Base-by-base conservation (phyloP, 176 grass and related monocot genomes). In the Juncus effusus region DNA sequence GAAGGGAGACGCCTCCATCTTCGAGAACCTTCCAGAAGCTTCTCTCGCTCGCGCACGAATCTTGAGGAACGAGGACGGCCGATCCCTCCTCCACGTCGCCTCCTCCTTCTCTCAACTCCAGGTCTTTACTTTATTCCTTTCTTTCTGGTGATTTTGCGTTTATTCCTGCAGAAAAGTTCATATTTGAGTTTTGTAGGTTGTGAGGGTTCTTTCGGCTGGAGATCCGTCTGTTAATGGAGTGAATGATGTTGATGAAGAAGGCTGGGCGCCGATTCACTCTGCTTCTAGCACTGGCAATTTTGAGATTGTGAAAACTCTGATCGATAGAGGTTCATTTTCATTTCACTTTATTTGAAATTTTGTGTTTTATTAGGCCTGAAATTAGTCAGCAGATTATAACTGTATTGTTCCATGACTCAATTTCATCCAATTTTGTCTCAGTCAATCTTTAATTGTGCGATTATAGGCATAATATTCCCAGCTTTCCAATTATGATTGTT, bases 1-100 rank as follows among this genome's bases (percentile, higher is more conserved):
- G 61, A 80, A 80, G 13, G 94, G 94, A 2, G 83, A 80, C 16
- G 56, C 62, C 41, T 12, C 51, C 10, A 39, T 62, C 5, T 92
- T 93, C 69, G 61, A 83, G 57, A 80, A 78, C 68, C 88, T 92
- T 56, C 5, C 61, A 14, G 60, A 72, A 51, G 68, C 81, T 76
- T 69, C 63, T 19, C 88, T 95, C 44, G 70, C 7, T 39, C 54
- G 69, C 5, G 82, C 62, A 10, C 85, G 77, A 42, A 75, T 69
- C 12, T 72, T 87, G 16, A 86, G 78, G 59, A 82, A 97, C 62
- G 88, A 97, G 61, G 94, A 97, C 64, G 80, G 78, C 60, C 88
- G 94, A 13, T 92, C 88, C 42, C 85, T 97, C 19, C 69, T 97
- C 80, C 94, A 97, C 69, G 94, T 89, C n/a, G 88, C 94, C 40